A percentile compares a stretch with the other conserved stretches of the same genome.
phyloP scores from a whole-genome alignment of 768 basidiomycete species.

The Suillus placidus region DNA sequence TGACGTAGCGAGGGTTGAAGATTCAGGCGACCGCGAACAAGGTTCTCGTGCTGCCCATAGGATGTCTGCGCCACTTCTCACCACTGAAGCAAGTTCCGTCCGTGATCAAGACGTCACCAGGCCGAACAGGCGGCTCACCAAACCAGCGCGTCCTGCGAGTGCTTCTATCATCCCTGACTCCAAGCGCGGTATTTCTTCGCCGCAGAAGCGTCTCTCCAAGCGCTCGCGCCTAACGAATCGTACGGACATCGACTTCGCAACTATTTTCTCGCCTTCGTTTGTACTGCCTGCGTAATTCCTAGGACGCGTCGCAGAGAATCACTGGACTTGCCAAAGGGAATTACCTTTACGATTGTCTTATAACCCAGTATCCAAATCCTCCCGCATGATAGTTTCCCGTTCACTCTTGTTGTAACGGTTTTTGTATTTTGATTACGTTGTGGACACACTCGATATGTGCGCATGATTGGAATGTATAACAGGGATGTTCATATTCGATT shows the following conservation, averaged over 20 bases:
- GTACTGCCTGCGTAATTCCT: neutral
- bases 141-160: conserved; percentile 7
- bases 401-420: neutral
- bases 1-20: neutral
- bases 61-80: conserved; percentile 16
- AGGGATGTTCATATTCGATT: no score
- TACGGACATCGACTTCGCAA: neutral
- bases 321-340: neutral
- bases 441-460: neutral
- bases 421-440: neutral
- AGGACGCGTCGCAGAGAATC: neutral
- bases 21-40: neutral
- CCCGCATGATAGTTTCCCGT: neutral
- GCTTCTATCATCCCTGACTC: neutral
- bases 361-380: neutral
- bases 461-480: neutral
- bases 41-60: conserved; percentile 3
- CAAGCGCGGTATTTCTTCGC: neutral
- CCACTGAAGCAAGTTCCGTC: conserved; percentile 17
- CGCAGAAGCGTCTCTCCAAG: neutral
- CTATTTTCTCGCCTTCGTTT: neutral
- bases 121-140: neutral
- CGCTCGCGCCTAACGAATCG: neutral
- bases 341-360: no score
- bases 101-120: neutral